phyloP scores from a whole-genome alignment of 1,139 yeast species.

The Nakaseomyces kungkrabaensis region DNA sequence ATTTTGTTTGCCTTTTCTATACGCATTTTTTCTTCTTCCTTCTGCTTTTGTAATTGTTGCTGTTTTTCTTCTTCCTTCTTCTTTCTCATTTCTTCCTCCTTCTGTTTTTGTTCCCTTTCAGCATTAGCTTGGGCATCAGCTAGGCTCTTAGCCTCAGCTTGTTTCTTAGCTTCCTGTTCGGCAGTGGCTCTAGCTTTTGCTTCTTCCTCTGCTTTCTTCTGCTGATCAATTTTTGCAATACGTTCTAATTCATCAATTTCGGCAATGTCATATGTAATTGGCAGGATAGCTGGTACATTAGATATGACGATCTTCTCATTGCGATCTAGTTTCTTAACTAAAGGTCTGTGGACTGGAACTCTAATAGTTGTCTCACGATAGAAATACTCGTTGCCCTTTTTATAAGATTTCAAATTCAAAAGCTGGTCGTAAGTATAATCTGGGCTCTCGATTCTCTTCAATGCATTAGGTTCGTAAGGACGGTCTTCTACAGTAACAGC shows the following conservation, averaged over 20 bases:
- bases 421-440: conserved; percentile 25
- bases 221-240: not conserved
- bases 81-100: not conserved
- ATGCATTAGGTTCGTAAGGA: not conserved
- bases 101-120: not conserved
- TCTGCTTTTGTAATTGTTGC: not conserved
- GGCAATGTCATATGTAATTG: not conserved
- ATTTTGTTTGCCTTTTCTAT: conserved; percentile 16
- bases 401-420: conserved; percentile 13
- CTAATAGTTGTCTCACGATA: conserved; percentile 20
- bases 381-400: conserved; percentile 22
- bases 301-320: not conserved
- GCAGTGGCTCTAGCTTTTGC: not conserved
- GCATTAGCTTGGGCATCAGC: not conserved
- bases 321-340: conserved; percentile 4
- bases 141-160: not conserved
- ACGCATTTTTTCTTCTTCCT: conserved; percentile 8
- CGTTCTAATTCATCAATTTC: conserved; percentile 1
- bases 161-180: not conserved
- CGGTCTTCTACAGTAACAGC: not conserved
- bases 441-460: conserved; percentile 6
- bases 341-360: conserved; percentile 16
- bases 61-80: not conserved
- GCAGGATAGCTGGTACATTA: not conserved
- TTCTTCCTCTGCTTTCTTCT: conserved; percentile 1